Conservation (phyloP, 2,329 filamentous ascomycete genomes). For the Sporothrix luriei region DNA sequence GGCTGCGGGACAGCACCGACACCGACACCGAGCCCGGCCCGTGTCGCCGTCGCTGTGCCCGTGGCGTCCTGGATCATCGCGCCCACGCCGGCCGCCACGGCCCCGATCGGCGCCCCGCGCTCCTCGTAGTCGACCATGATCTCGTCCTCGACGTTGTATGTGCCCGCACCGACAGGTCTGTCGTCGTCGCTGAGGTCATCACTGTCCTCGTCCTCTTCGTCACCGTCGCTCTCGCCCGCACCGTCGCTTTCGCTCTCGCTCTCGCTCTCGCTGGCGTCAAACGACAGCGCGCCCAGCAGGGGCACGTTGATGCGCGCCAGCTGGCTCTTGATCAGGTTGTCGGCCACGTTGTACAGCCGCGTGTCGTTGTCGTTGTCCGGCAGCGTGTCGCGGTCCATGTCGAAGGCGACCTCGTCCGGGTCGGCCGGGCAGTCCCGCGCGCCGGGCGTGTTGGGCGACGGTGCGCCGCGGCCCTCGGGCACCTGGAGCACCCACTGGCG, state of each 20-base stretch:
- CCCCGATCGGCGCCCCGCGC: constrained; percentile 38
- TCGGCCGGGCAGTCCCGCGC: constrained; percentile 42
- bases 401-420: constrained; percentile 47
- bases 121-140: constrained; percentile 40
- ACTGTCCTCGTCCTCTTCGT: constrained; percentile 40
- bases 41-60: neutral
- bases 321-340: constrained; percentile 54
- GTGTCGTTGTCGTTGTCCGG: constrained; percentile 51
- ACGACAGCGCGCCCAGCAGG: constrained; percentile 49
- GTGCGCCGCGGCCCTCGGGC: constrained; percentile 40
- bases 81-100: constrained; percentile 34
- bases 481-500: constrained; percentile 50
- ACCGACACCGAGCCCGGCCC: constrained; percentile 23
- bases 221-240: constrained; percentile 38
- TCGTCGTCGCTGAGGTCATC: constrained; percentile 38
- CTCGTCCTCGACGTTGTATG: constrained; percentile 40
- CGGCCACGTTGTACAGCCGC: constrained; percentile 50
- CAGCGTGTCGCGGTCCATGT: constrained; percentile 46
- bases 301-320: constrained; percentile 52
- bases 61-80: constrained; percentile 11
- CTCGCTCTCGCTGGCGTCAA: constrained; percentile 48
- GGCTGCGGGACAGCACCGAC: neutral
- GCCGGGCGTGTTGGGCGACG: constrained; percentile 41
- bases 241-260: constrained; percentile 45
- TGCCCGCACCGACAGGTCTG: constrained; percentile 36